Conservation (phyloP, 148 eudicot genomes). For the Camellia sinensis region DNA sequence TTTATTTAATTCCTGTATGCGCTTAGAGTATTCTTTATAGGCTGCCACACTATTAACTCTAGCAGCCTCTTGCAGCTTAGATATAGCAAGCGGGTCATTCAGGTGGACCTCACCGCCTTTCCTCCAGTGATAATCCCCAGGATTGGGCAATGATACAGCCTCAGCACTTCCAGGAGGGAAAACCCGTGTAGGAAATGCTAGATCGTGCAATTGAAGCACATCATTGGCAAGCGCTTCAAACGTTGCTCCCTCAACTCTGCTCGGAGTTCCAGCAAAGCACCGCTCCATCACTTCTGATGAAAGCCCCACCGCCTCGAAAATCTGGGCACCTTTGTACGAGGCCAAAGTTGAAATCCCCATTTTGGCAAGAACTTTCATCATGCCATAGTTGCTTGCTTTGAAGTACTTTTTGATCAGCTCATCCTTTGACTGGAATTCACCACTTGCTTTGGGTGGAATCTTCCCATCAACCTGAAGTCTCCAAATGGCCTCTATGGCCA, state of each 20-base stretch:
- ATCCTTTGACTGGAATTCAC: slow-evolving; percentile 75
- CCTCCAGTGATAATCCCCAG: slow-evolving; percentile 99
- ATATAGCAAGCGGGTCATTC: slow-evolving; percentile 92
- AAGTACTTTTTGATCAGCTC: slow-evolving; percentile 85
- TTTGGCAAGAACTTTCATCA: slow-evolving; percentile 99
- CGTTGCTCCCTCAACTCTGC: slow-evolving; percentile 98
- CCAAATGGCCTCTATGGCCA: slow-evolving; percentile 92
- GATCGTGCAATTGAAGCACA: slow-evolving; percentile 70
- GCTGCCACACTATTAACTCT: slow-evolving; percentile 88
- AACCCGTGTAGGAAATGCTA: slow-evolving; percentile 73
- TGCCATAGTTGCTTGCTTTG: slow-evolving; percentile 89
- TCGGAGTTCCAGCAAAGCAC: slow-evolving; percentile 90
- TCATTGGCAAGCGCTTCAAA: slow-evolving; percentile 85
- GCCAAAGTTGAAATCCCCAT: slow-evolving; percentile 99
- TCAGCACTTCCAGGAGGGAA: slow-evolving; percentile 91
- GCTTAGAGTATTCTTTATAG: slow-evolving; percentile 85
- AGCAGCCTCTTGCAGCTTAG: slow-evolving; percentile 96
- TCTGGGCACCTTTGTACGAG: slow-evolving; percentile 98
- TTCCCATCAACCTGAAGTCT: slow-evolving; percentile 96
- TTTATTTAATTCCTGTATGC: slow-evolving; percentile 82
- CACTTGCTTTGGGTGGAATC: slow-evolving; percentile 84
- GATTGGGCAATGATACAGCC: slow-evolving; percentile 89
- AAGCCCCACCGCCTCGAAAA: slow-evolving; percentile 97
- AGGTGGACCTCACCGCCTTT: slow-evolving; percentile 93
- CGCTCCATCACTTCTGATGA: slow-evolving; percentile 91